Evolutionary conservation across 805 yeast genomes (phyloP), one percentile per base, ranked within the genome.

Genomic region (Candida golubevii): DNA sequence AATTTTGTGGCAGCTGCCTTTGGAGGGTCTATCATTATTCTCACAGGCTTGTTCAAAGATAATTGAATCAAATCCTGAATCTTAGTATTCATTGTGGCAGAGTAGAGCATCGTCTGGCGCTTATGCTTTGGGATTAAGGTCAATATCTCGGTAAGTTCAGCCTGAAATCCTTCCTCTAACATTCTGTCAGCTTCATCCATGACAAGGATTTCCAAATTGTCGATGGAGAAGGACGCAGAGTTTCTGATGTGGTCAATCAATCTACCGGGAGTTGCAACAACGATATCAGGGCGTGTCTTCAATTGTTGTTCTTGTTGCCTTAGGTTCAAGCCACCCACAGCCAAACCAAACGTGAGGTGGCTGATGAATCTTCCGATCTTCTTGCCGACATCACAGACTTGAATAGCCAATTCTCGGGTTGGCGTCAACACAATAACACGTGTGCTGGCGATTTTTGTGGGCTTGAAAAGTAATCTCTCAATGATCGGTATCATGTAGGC

Each of bases 101-200:
- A 93, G 58, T 90, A 93, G 56, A 93, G 71, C 71, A 93, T 69
- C 0, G 97, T 91, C 68, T 93, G 99, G 64, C 98, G 82, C 67
- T 88, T 88, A 40, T 82, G 78, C 53, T 67, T 70, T 27, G 99
- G 99, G 52, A 95, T 74, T 43, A 91, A 72, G 11, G 85, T 77
- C 66, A 93, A 77, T 48, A 93, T 91, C 63, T 93, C 99, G 14
- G 88, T 84, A 54, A 93, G 73, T 67, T 93, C 99, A 42, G 82
- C 88, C 66, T 90, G 97, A 79, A 93, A 93, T 60, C 99, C 99
- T 68, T 93, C 99, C 63, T 93, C 99, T 56, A 93, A 77, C 98
- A 93, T 93, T 72, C 99, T 82, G 75, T 93, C 99, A 48, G 99
- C 99, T 72, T 93, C 99, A 72, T 93, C 99, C 55, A 93, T 77